Percentiles rank a stretch among this genome's conserved stretches.
Evolutionary conservation across 2,329 filamentous ascomycete species (phyloP).

Genomic region (Penicillium janthinellum): DNA sequence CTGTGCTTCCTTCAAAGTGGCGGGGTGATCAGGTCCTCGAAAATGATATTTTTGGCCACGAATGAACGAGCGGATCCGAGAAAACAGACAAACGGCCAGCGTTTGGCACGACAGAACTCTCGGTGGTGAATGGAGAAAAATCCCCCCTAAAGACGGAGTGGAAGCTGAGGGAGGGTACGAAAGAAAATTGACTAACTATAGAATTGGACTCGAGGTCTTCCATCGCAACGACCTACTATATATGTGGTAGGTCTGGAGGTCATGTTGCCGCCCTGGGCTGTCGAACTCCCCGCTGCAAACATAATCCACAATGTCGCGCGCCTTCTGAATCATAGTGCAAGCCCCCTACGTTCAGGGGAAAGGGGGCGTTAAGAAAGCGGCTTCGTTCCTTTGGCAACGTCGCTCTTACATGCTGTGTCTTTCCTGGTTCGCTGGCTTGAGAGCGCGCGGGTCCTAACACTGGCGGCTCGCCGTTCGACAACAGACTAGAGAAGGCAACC

Average conservation of each 20-base stretch:
- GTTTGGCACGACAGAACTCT: not conserved
- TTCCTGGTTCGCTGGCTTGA: not conserved
- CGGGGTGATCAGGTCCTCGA: not conserved
- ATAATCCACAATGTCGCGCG: constrained; percentile 24
- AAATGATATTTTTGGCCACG: not conserved
- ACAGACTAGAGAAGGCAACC: not conserved
- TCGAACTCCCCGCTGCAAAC: not conserved
- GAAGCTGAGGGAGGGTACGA: not conserved
- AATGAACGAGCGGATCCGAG: not conserved
- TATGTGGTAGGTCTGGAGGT: not conserved
- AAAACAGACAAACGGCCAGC: not conserved
- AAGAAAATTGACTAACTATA: not conserved
- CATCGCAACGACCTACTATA: not conserved
- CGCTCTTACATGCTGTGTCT: not conserved
- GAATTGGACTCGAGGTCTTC: not conserved
- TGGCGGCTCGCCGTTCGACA: constrained; percentile 2
- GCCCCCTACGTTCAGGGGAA: not conserved
- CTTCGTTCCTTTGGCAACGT: not conserved
- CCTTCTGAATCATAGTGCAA: constrained; percentile 12
- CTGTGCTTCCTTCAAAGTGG: not conserved
- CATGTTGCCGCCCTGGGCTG: constrained; percentile 4
- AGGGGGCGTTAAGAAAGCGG: not conserved
- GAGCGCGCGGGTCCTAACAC: constrained; percentile 12
- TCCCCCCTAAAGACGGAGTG: not conserved
- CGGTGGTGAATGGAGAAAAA: not conserved